Base-by-base conservation (phyloP, 371 early-diverging fungal species). In the Batkoa obscura region DNA sequence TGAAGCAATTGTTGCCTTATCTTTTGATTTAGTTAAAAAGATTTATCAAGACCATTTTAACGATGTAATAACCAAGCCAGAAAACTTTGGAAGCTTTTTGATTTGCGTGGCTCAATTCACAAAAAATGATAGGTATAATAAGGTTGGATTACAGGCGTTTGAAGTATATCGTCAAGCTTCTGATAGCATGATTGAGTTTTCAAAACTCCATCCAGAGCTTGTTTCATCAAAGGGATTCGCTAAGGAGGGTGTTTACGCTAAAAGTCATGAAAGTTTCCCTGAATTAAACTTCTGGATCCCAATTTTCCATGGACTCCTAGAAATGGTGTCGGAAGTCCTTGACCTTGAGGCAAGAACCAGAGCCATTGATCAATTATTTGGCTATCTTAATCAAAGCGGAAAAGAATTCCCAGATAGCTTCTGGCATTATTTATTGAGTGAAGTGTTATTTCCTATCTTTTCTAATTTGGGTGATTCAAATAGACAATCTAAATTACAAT, bases 391-490 rank as follows among this genome's bases (percentile, higher is more conserved):
- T 60, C 60, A 68, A 30, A 69, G 88, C 46, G 91, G 90, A 0
- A 57, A 66, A 2, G 52, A 64, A 8, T 90, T 80, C 60, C 73
- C 83, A n/a, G 68, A 67, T 1, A 80, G 81, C 30, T 86, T 86
- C 53, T 91, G 91, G 90, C 75, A 80, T 13, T 76, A 85, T 3
- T 69, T 91, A 3, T 72, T 86, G 17, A 76, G 82, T 8, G 83
- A 85, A 32, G 83, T 91, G 8, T 78, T 92, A 9, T 90, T 91
- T 63, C 84, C 89, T 0, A 75, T 94, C 17, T 94, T 94, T 57
- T 62, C 5, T 36, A 61, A 31, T 62, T 58, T 30, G 66, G 63
- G 1, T 58, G 60, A 49, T 62, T 59, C 2, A 62, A 68, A 39
- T 61, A n/a, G 43, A 15, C 69, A 66, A 61, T 68, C 13, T 9